Conservation (phyloP, 768 basidiomycete genomes). For the Lactarius vividus region DNA sequence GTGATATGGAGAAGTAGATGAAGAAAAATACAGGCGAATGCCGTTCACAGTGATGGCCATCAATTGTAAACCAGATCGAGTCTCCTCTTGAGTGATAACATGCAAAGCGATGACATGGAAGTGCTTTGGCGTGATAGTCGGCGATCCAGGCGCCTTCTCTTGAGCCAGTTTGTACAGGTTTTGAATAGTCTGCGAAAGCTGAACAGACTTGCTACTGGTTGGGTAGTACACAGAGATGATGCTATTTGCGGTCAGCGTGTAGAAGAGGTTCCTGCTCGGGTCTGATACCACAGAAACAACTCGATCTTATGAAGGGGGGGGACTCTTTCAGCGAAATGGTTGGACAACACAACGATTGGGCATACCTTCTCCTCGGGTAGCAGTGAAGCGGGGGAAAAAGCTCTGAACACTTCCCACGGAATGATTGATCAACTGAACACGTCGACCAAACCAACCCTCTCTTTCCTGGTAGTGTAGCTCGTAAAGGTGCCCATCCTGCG, state of each 20-base stretch:
- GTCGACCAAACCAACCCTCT: conserved; percentile 91
- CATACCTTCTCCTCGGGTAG: conserved; percentile 64
- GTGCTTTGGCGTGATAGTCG: conserved; percentile 62
- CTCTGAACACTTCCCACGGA: conserved; percentile 77
- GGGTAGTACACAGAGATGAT: conserved; percentile 68
- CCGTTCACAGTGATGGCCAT: conserved; percentile 81
- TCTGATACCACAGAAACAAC: conserved; percentile 70
- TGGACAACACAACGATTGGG: conserved; percentile 15
- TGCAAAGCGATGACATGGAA: conserved; percentile 74
- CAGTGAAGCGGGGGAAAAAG: conserved; percentile 71
- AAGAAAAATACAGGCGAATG: conserved; percentile 79
- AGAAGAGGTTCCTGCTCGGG: conserved; percentile 65
- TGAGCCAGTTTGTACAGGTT: conserved; percentile 73
- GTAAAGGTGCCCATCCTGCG: conserved; percentile 84
- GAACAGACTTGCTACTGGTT: conserved; percentile 60
- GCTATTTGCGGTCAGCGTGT: conserved; percentile 66
- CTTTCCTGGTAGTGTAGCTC: conserved; percentile 89
- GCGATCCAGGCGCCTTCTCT: conserved; percentile 77
- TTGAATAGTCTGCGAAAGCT: conserved; percentile 71
- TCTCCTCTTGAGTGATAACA: conserved; percentile 62
- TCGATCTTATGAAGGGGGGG: conserved; percentile 50
- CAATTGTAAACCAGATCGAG: conserved; percentile 68
- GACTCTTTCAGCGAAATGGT: conserved; percentile 4
- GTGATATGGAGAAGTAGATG: conserved; percentile 45
- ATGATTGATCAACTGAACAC: conserved; percentile 82